Base-by-base conservation (phyloP, 345 rosid genomes). In the Lepidium africanum region DNA sequence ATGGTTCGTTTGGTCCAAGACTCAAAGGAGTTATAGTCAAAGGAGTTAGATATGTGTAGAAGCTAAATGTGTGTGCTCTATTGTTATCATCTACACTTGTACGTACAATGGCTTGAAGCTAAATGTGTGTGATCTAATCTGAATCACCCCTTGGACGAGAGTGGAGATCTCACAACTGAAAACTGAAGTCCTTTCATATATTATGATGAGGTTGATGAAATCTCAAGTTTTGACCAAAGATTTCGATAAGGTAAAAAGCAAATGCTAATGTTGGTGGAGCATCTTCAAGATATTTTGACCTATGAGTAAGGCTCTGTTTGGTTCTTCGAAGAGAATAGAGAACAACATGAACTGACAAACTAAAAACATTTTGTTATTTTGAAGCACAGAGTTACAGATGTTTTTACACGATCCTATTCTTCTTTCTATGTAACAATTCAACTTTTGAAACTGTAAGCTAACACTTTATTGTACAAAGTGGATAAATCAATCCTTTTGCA, bases 301-400 rank as follows among this genome's bases (percentile, higher is more conserved):
- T 45, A 16, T 15, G 8, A 32, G 17, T 32, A 32, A 32, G 67
- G 67, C 16, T 32, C 4, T 32, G 47, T 27, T 62, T 62, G 9
- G 53, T 62, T 11, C 39, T 25, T 30, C 5, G 5, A 17, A 45
- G 9, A 51, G 32, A 10, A 27, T 27, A 15, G 51, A 41, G 41
- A 54, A 50, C 1, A 49, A 47, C 48, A 68, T 68, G 57, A 57
- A 49, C 52, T 39, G 7, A 39, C 12, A 49, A 53, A 63, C 35
- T 46, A 62, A 36, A 42, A 46, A 37, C 12, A 63, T 27, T 16
- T 51, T 48, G 36, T 71, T 30, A 64, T 65, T 50, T 41, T 47
- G 60, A 73, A 58, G 39, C 40, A 57, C 5, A 65, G 38, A 71
- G n/a, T 73, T 73, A 73, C 77, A 73, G 13, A 73, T 66, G 48